Conservation (phyloP, 129 eudicot species). For the Flaveria trinervia region DNA sequence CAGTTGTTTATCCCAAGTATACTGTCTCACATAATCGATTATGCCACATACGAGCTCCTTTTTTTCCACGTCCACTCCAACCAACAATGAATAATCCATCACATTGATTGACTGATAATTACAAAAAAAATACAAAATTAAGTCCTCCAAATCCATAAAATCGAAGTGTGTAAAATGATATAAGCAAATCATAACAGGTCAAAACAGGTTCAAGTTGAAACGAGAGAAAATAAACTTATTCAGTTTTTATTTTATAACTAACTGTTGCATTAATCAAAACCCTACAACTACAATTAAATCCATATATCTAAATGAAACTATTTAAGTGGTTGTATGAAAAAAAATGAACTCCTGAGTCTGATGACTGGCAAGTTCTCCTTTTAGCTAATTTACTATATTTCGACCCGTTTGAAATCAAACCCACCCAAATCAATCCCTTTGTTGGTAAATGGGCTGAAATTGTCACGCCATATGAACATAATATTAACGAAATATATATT, state of each 20-base stretch:
- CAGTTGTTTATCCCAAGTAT: slow-evolving; percentile 85
- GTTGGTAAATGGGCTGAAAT: background rate
- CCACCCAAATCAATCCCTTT: background rate
- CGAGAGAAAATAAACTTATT: background rate
- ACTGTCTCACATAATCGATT: slow-evolving; percentile 77
- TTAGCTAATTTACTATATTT: background rate
- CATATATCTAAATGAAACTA: background rate
- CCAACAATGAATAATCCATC: slow-evolving; percentile 86
- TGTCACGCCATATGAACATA: background rate
- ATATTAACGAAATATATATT: no score
- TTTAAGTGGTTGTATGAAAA: background rate
- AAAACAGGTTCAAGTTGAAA: background rate
- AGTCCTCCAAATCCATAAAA: slow-evolving; percentile 1
- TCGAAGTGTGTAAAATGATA: background rate
- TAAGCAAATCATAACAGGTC: background rate
- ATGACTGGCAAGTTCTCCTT: background rate
- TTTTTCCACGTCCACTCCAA: slow-evolving; percentile 67
- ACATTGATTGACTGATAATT: slow-evolving; percentile 58
- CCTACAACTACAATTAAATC: background rate
- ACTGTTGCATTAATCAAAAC: background rate
- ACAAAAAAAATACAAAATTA: background rate
- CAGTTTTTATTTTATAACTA: background rate
- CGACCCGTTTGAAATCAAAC: background rate
- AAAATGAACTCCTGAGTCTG: background rate
- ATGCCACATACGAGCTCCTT: slow-evolving; percentile 79